These are phyloP conservation scores for Bidens hawaiensis DNA, from an alignment of 140 eudicot genomes.

Conservation along the genomic window DNA sequence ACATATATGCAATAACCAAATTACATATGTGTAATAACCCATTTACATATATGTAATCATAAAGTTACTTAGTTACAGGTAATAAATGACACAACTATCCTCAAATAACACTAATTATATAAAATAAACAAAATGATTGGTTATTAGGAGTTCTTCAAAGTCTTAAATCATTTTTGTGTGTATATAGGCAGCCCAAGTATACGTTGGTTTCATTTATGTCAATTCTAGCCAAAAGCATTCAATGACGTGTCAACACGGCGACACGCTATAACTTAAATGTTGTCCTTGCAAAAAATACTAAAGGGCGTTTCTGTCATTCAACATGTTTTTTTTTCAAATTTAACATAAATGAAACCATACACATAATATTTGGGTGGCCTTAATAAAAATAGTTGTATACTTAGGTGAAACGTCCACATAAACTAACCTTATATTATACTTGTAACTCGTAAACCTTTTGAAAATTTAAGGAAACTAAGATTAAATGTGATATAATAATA, in stretches of 20 bases:
- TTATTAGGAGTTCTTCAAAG: no score
- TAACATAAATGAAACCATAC: not conserved
- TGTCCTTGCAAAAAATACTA: not conserved
- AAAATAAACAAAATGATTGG: no score
- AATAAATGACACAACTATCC: no score
- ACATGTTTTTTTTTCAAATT: not conserved
- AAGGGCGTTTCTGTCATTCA: not conserved
- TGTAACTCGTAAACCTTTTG: not conserved
- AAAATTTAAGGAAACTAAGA: not conserved
- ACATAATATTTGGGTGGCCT: not conserved
- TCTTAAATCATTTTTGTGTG: no score
- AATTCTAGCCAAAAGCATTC: not conserved
- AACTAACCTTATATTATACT: not conserved
- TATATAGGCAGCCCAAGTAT: not conserved
- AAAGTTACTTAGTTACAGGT: no score
- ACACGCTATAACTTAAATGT: not conserved
- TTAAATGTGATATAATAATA: not conserved
- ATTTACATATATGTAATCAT: no score
- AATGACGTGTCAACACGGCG: not conserved
- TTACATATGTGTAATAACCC: no score
- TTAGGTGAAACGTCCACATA: not conserved
- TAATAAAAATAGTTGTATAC: not conserved
- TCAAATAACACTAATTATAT: no score
- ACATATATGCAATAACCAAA: no score
- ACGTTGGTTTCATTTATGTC: not conserved